Evolutionary conservation across 1,284 basidiomycete genomes (phyloP), one percentile per base, ranked within the genome.

Genomic region (Sporisorium graminicola): DNA sequence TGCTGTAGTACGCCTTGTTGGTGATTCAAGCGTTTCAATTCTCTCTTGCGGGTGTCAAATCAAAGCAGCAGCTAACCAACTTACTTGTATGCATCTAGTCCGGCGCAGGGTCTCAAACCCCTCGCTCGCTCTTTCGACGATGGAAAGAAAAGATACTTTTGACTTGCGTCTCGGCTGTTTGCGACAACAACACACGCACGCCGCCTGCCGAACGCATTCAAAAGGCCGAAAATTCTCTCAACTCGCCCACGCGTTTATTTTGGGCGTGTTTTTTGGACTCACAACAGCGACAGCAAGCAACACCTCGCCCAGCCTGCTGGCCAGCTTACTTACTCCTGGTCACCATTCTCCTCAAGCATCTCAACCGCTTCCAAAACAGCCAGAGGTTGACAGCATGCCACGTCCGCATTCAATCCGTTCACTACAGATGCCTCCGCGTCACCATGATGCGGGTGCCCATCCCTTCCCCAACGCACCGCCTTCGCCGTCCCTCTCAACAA

Each of bases 401-500:
- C 52, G 65, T 24, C 61, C 74, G 35, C 69, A 60, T 31, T 76
- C 74, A 13, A 56, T 76, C 35, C 65, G 74, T 9, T 72, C 69
- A 0, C 29, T 74, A 0, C 66, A 74, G 16, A 65, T 74, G 62
- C 72, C 66, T 10, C 35, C 50, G 24, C 61, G 58, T 44, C 65
- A 65, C 40, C 58, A 69, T 44, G 59, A 60, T 37, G 50, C 47
- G 3, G 40, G 40, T 47, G 44, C 44, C 20, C 58, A 60, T 29
- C 27, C 55, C 0, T 70, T 72, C 16, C 59, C 66, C 18, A 46
- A 51, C 13, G 70, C 60, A 2, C 77, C 77, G 5, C 77, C 77
- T 2, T 79, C 77, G 18, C 77, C 77, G 2, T 68, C 74, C 0
- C 71, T 79, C 7, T 74, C 70, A 4, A 70, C 74, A 4, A 77